Evolutionary conservation across 768 basidiomycete species (phyloP).

Genomic region (Chalciporus pseudorubinellus): DNA sequence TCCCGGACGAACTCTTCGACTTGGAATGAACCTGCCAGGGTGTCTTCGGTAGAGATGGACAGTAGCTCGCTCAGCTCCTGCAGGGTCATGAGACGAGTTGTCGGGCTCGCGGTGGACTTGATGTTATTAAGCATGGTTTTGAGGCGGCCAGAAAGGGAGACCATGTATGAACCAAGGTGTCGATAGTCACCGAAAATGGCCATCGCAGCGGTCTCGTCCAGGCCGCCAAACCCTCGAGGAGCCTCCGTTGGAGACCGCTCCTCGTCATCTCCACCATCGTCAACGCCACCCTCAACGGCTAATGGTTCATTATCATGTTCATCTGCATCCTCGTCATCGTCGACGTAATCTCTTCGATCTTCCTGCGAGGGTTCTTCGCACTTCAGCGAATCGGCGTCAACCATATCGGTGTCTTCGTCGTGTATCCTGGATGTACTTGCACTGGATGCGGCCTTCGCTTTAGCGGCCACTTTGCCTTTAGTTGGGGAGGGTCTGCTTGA

Average conservation of each 20-base stretch:
- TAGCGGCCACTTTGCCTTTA: constrained; percentile 60
- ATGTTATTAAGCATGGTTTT: constrained; percentile 90
- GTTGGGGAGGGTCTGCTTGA: constrained; percentile 43
- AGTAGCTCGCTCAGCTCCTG: constrained; percentile 95
- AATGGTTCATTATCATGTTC: constrained; percentile 49
- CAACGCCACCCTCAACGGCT: constrained; percentile 47
- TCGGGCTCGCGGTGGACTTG: constrained; percentile 79
- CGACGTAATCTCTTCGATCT: constrained; percentile 44
- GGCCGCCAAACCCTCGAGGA: constrained; percentile 42
- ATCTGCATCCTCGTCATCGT: constrained; percentile 42
- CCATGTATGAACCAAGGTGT: constrained; percentile 89
- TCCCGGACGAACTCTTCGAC: constrained; percentile 91
- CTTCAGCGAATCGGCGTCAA: constrained; percentile 56
- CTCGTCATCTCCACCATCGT: constrained; percentile 40
- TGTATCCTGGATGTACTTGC: constrained; percentile 63
- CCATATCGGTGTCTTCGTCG: constrained; percentile 77
- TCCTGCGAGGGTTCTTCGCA: constrained; percentile 45
- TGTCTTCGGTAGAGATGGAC: constrained; percentile 96
- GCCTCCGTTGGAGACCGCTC: constrained; percentile 37
- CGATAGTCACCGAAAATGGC: constrained; percentile 87
- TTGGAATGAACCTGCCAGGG: constrained; percentile 92
- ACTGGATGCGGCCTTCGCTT: constrained; percentile 53
- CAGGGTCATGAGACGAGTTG: constrained; percentile 81
- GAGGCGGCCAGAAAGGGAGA: constrained; percentile 81
- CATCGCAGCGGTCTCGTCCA: constrained; percentile 72